phyloP scores from a whole-genome alignment of 2,329 filamentous ascomycete genomes.

The Aspergillus aculeatus region DNA sequence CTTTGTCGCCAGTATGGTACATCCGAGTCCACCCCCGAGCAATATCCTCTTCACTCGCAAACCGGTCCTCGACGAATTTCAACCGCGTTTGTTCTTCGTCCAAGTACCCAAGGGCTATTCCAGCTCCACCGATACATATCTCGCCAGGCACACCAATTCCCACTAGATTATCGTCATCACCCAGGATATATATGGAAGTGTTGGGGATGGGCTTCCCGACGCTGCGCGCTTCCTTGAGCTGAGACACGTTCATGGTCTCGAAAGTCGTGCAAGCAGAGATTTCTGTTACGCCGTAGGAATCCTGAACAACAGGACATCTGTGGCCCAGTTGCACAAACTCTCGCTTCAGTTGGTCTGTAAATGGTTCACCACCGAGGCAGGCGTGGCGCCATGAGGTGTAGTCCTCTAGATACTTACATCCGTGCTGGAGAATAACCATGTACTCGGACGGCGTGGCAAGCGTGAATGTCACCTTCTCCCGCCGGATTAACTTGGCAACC shows the following conservation, averaged over 20 bases:
- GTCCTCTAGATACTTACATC: background rate
- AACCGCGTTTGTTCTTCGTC: background rate
- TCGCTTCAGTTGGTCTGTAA: background rate
- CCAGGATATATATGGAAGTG: slow-evolving; percentile 6
- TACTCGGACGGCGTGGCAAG: slow-evolving; percentile 7
- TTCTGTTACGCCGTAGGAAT: slow-evolving; percentile 5
- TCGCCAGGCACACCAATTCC: slow-evolving; percentile 1
- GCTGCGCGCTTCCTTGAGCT: background rate
- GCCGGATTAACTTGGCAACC: background rate
- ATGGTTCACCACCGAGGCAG: slow-evolving; percentile 3
- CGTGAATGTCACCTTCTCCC: background rate
- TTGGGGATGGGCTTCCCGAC: slow-evolving; percentile 4
- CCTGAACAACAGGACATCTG: background rate
- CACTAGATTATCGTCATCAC: background rate
- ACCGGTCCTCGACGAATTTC: slow-evolving; percentile 8
- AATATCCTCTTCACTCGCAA: background rate
- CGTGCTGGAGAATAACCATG: background rate
- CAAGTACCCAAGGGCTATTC: slow-evolving; percentile 7
- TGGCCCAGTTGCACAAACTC: slow-evolving; percentile 5
- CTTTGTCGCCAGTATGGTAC: slow-evolving; percentile 30
- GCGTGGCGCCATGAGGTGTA: background rate
- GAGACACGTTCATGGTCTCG: background rate
- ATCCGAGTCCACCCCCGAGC: slow-evolving; percentile 22
- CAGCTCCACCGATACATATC: slow-evolving; percentile 11
- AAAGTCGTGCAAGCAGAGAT: background rate